Conservation (phyloP, 768 basidiomycete genomes). For the Lactarius indigo region DNA sequence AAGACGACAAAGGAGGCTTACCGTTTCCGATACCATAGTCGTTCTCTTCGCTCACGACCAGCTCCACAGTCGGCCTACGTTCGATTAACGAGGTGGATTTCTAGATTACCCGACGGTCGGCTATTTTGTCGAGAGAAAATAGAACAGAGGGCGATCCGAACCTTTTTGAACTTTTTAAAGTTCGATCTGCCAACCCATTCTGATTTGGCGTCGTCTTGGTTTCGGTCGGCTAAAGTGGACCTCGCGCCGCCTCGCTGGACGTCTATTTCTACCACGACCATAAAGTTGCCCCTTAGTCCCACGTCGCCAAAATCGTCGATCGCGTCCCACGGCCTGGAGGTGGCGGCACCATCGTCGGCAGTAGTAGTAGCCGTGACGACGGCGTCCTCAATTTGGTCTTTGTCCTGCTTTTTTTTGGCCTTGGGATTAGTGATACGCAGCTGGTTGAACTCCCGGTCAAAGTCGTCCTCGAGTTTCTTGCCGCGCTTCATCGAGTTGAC, state of each 20-base stretch:
- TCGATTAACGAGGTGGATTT: constrained; percentile 23
- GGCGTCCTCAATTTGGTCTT: background rate
- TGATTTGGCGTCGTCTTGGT: background rate
- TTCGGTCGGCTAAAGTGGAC: background rate
- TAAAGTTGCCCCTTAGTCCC: constrained; percentile 65
- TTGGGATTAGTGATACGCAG: constrained; percentile 64
- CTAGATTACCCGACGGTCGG: constrained; percentile 22
- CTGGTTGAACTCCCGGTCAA: constrained; percentile 73
- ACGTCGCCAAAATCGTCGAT: constrained; percentile 63
- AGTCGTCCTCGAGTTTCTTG: constrained; percentile 60
- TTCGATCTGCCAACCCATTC: constrained; percentile 50
- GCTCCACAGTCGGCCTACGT: constrained; percentile 41
- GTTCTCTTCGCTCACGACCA: constrained; percentile 49
- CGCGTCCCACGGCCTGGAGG: constrained; percentile 50
- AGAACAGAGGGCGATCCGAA: constrained; percentile 27
- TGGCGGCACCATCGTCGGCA: background rate
- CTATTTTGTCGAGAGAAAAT: too few relatives aligned
- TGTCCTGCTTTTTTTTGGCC: constrained; percentile 28
- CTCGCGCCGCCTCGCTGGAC: constrained; percentile 31
- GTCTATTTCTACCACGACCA: constrained; percentile 66
- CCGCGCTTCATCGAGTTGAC: constrained; percentile 67
- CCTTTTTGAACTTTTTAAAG: constrained; percentile 74
- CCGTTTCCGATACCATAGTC: constrained; percentile 55
- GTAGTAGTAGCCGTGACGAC: constrained; percentile 34
- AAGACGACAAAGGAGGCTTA: constrained; percentile 29